A percentile compares a stretch with the other conserved stretches of the same genome.
Conservation (phyloP, 2,329 filamentous ascomycete genomes). For the Paraphaeosphaeria minitans region DNA sequence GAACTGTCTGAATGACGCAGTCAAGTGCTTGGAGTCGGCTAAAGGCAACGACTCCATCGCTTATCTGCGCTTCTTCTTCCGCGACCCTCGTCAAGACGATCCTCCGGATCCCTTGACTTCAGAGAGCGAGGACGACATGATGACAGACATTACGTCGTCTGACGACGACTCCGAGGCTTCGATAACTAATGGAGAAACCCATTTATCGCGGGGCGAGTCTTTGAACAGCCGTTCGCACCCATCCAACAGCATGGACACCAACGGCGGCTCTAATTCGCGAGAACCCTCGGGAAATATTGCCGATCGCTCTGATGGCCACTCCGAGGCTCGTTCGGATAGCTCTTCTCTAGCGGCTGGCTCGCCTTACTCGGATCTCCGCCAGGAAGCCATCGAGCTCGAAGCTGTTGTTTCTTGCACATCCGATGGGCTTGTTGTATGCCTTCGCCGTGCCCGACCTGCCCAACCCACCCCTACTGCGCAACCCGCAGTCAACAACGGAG, state of each 20-base stretch:
- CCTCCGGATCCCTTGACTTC: slow-evolving; percentile 44
- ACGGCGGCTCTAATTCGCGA: slow-evolving; percentile 31
- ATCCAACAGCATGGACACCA: slow-evolving; percentile 21
- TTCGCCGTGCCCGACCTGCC: slow-evolving; percentile 73
- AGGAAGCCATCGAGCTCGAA: slow-evolving; percentile 71
- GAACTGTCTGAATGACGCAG: slow-evolving; percentile 75
- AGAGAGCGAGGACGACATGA: slow-evolving; percentile 55
- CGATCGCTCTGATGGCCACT: slow-evolving; percentile 40
- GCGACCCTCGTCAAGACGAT: slow-evolving; percentile 68
- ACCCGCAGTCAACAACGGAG: slow-evolving; percentile 51
- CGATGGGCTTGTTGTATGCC: slow-evolving; percentile 81
- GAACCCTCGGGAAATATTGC: slow-evolving; percentile 56
- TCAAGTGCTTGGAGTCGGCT: slow-evolving; percentile 79
- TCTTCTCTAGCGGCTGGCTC: slow-evolving; percentile 31
- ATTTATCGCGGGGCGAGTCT: slow-evolving; percentile 19
- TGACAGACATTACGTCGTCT: slow-evolving; percentile 55
- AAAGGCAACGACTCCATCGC: slow-evolving; percentile 92
- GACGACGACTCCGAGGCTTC: slow-evolving; percentile 57
- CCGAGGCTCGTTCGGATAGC: slow-evolving; percentile 30
- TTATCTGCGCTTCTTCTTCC: slow-evolving; percentile 84
- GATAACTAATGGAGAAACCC: slow-evolving; percentile 47
- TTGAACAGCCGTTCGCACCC: slow-evolving; percentile 26
- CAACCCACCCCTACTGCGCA: slow-evolving; percentile 56
- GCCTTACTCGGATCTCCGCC: slow-evolving; percentile 28
- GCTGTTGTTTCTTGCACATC: slow-evolving; percentile 92